A percentile compares a stretch with the other conserved stretches of the same genome.
phyloP scores from a whole-genome alignment of 164 flowering plant genomes.

The Piper longum region DNA sequence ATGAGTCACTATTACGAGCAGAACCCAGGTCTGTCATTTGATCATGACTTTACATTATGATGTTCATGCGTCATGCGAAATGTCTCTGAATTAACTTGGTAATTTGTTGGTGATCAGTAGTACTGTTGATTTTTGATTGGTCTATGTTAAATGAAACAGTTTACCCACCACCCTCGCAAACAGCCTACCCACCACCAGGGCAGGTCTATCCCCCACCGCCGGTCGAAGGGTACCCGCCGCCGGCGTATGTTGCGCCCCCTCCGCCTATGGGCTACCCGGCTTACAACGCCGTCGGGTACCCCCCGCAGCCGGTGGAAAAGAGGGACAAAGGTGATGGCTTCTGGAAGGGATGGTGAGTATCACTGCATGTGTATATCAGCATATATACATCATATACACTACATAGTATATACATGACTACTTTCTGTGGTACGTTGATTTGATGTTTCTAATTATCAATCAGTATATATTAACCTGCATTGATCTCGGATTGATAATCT shows the following conservation, averaged over 20 bases:
- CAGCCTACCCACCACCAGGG: not conserved
- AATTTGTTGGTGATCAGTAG: too few relatives aligned
- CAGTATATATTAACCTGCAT: not conserved
- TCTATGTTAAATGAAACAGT: not conserved
- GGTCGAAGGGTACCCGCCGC: not conserved
- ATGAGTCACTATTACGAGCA: too few relatives aligned
- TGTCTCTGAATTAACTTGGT: too few relatives aligned
- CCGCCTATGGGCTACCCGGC: slow-evolving; percentile 5
- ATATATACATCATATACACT: not conserved
- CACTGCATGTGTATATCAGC: too few relatives aligned
- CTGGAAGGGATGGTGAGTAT: slow-evolving; percentile 12
- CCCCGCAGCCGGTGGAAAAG: slow-evolving; percentile 7
- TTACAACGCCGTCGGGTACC: slow-evolving; percentile 1
- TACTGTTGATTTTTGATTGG: too few relatives aligned
- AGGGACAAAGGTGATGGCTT: slow-evolving; percentile 10
- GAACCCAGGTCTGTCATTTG: too few relatives aligned
- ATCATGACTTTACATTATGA: too few relatives aligned
- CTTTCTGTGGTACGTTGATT: not conserved
- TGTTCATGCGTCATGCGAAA: too few relatives aligned
- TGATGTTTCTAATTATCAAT: too few relatives aligned
- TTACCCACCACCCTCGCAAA: slow-evolving; percentile 2
- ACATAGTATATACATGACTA: too few relatives aligned
- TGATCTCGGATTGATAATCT: not conserved
- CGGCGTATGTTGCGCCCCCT: not conserved
- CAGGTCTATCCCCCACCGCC: not conserved